A percentile compares a stretch with the other conserved stretches of the same genome.
These are phyloP conservation scores for Triticum dicoccoides DNA, from an alignment of 176 grass and related monocot species.

Conservation along the genomic window DNA sequence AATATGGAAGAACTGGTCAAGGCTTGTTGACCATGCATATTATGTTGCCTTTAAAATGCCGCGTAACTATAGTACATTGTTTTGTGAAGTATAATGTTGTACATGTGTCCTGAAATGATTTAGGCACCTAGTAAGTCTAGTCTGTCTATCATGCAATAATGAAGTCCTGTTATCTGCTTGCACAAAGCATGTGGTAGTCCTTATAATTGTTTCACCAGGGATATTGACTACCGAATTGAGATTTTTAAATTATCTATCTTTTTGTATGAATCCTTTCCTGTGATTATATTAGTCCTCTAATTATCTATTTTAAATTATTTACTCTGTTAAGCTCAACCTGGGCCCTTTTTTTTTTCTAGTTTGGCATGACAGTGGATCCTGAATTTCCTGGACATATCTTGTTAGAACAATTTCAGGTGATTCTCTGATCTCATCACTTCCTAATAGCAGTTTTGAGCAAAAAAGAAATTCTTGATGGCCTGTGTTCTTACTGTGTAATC, in stretches of 20 bases:
- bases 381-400: conserved; percentile 98
- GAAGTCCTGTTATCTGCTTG: neutral
- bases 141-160: neutral
- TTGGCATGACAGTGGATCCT: conserved; percentile 74
- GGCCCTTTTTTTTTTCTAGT: conserved; percentile 55
- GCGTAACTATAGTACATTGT: neutral
- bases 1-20: conserved; percentile 6
- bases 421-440: conserved; percentile 12
- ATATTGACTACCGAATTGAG: neutral
- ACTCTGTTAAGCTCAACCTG: neutral
- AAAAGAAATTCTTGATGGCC: neutral
- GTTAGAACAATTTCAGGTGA: conserved; percentile 97
- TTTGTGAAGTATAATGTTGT: conserved; percentile 2
- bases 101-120: neutral
- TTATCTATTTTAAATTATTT: neutral
- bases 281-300: neutral
- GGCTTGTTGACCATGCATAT: neutral
- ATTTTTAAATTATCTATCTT: neutral
- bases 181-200: conserved; percentile 1
- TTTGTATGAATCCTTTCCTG: neutral
- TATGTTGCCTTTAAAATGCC: conserved; percentile 21
- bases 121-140: neutral
- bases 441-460: neutral
- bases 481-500: conserved; percentile 7
- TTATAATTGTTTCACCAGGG: neutral